A percentile compares a stretch with the other conserved stretches of the same genome.
phyloP scores from a whole-genome alignment of 805 yeast species.

The Starmerella gropengiesseri region DNA sequence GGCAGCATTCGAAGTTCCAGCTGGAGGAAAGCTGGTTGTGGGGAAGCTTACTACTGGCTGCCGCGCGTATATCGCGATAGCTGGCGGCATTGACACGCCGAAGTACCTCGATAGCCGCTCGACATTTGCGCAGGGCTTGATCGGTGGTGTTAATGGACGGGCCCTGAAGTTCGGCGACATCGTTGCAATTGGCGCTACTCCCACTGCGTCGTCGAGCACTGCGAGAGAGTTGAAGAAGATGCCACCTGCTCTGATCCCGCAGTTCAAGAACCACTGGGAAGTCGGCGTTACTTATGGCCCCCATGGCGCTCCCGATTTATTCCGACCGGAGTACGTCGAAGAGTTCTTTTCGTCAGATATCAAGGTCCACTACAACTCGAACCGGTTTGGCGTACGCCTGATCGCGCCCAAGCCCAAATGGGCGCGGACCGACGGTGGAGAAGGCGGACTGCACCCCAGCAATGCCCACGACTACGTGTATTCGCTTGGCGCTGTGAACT shows the following conservation, averaged over 20 bases:
- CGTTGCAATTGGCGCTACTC: constrained; percentile 51
- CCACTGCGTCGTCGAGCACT: neutral
- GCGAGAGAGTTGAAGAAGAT: constrained; percentile 34
- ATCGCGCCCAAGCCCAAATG: constrained; percentile 93
- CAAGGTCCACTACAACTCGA: constrained; percentile 96
- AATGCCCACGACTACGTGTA: constrained; percentile 96
- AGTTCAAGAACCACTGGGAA: constrained; percentile 52
- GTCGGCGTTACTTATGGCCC: constrained; percentile 96
- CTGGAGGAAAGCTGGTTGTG: constrained; percentile 68
- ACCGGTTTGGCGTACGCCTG: constrained; percentile 89
- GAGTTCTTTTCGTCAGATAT: constrained; percentile 69
- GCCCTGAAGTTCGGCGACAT: constrained; percentile 88
- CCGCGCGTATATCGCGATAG: constrained; percentile 76
- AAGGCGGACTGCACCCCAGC: constrained; percentile 97
- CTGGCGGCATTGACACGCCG: constrained; percentile 90
- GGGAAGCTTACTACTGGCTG: constrained; percentile 80
- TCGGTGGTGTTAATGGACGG: constrained; percentile 94
- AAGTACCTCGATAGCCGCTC: constrained; percentile 94
- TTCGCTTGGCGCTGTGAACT: constrained; percentile 91
- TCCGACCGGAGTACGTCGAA: constrained; percentile 58
- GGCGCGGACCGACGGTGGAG: constrained; percentile 96
- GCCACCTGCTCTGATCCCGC: constrained; percentile 48
- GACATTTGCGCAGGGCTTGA: constrained; percentile 79
- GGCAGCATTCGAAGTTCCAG: constrained; percentile 57
- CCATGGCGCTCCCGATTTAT: constrained; percentile 95